Percentiles rank a stretch among this genome's conserved stretches.
Conservation (phyloP, 768 basidiomycete genomes). For the Tylopilus sp. region DNA sequence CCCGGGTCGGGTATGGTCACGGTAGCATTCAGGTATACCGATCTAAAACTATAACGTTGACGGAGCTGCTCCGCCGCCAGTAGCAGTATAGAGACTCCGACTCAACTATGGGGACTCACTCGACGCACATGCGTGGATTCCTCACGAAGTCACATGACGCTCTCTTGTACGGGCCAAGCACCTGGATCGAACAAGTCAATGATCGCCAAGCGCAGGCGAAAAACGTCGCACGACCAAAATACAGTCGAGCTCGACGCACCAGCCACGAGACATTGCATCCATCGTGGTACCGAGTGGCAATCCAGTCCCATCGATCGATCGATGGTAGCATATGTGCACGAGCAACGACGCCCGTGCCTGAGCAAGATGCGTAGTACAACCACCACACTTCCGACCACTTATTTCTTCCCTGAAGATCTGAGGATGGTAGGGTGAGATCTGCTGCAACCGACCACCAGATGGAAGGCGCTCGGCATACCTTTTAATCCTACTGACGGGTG, state of each 20-base stretch:
- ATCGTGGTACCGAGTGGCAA: slow-evolving; percentile 1
- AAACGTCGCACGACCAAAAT: slow-evolving; percentile 27
- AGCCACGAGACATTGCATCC: slow-evolving; percentile 6
- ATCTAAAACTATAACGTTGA: too few species aligned
- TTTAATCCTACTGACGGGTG: slow-evolving; percentile 77
- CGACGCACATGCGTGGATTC: too few species aligned
- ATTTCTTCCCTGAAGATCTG: slow-evolving; percentile 77
- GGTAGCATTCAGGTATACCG: too few species aligned
- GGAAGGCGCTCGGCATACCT: slow-evolving; percentile 52
- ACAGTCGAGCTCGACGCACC: slow-evolving; percentile 24
- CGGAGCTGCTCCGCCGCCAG: too few species aligned
- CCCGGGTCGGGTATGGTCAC: too few species aligned
- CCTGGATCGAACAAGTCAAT: slow-evolving; percentile 36
- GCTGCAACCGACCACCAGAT: slow-evolving; percentile 1
- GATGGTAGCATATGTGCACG: slow-evolving; percentile 4
- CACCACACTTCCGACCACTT: slow-evolving; percentile 15
- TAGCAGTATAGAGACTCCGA: too few species aligned
- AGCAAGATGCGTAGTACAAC: background rate
- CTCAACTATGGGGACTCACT: too few species aligned
- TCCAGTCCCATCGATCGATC: background rate
- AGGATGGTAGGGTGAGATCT: slow-evolving; percentile 3
- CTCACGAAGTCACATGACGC: too few species aligned
- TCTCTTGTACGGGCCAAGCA: slow-evolving; percentile 82
- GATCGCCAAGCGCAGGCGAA: background rate
- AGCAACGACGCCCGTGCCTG: background rate